Percentiles rank a stretch among this genome's conserved stretches.
phyloP scores from a whole-genome alignment of 139 green algal species.

The Astrephomene gubernaculifera region DNA sequence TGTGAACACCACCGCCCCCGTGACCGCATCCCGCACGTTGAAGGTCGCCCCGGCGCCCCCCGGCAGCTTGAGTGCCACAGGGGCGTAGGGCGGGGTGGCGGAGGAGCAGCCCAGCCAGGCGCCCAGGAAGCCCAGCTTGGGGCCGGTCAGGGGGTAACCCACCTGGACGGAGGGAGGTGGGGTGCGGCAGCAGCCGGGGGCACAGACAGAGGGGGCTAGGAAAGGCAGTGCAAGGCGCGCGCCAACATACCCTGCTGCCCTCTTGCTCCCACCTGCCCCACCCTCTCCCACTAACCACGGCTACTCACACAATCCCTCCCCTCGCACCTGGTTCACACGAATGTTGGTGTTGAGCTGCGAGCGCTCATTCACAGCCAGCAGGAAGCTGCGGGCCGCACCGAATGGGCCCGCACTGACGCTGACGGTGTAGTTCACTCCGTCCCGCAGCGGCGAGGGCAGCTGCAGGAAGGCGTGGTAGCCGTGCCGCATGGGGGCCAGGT shows the following conservation, averaged over 20 bases:
- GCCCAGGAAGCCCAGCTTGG: constrained; percentile 29
- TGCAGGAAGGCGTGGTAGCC: constrained; percentile 36
- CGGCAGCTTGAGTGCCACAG: constrained; percentile 11
- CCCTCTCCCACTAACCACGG: too few relatives aligned
- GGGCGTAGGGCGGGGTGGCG: constrained; percentile 10
- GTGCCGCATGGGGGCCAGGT: not conserved
- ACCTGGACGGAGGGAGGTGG: constrained; percentile 4
- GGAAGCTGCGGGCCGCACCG: not conserved
- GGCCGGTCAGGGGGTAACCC: constrained; percentile 23
- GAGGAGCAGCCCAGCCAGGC: constrained; percentile 23
- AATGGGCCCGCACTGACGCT: not conserved
- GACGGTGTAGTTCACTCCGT: not conserved
- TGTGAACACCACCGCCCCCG: not conserved
- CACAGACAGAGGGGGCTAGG: not conserved
- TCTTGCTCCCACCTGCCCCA: not conserved
- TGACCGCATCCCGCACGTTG: constrained; percentile 21
- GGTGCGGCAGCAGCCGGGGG: not conserved
- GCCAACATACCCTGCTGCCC: not conserved
- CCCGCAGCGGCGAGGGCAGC: not conserved
- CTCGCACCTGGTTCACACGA: constrained; percentile 37
- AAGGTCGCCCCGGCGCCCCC: not conserved
- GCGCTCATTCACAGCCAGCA: not conserved
- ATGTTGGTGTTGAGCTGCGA: constrained; percentile 39
- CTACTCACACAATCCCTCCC: not conserved
- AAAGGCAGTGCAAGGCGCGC: not conserved